Evolutionary conservation across 306 rosid genomes (phyloP), one percentile per base, ranked within the genome.

Genomic region (Amphicarpaea edgeworthii): DNA sequence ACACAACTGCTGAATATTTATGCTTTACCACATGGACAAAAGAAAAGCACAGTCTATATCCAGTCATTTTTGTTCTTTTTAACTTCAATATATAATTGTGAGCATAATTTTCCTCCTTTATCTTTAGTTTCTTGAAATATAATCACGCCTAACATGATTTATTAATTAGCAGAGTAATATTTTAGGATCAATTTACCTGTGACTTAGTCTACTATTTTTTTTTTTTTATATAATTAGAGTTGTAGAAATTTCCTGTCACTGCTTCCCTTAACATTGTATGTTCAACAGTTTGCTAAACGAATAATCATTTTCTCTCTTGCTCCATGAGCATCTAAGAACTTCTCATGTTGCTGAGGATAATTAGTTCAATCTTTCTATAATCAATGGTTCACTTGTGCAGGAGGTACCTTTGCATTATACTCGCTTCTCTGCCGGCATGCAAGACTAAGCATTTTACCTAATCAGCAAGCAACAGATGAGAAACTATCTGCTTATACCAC

Each of bases 331-430:
- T 53, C 21, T 3, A 26, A 23, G n/a, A 64, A 66, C 41, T 53
- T 53, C 47, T 66, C 54, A 7, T 14, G 30, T 69, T 30, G 15
- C 32, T n/a, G 8, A 32, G 50, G 67, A 42, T 59, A 20, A 19
- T 26, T 40, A 67, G 59, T 73, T 78, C 50, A 82, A 62, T 58
- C 37, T 4, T 30, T 30, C 5, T 30, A 17, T 43, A 73, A 50
- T 77, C 40, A 59, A 19, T 69, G 21, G 79, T 75, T 79, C 58
- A 61, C 17, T 81, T 67, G 38, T 82, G 87, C 89, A 92, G 97
- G 97, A 69, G 97, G 97, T 21, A 88, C 96, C 34, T 92, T 92
- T 84, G 93, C 97, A 28, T 81, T 92, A 58, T 92, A 92, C 80
- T 89, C 97, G 17, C 89, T 92, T 75, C 90, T 92, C 60, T 92